Evolutionary conservation across 2,329 filamentous ascomycete species (phyloP).

Genomic region (Colletotrichum gloeosporioides): DNA sequence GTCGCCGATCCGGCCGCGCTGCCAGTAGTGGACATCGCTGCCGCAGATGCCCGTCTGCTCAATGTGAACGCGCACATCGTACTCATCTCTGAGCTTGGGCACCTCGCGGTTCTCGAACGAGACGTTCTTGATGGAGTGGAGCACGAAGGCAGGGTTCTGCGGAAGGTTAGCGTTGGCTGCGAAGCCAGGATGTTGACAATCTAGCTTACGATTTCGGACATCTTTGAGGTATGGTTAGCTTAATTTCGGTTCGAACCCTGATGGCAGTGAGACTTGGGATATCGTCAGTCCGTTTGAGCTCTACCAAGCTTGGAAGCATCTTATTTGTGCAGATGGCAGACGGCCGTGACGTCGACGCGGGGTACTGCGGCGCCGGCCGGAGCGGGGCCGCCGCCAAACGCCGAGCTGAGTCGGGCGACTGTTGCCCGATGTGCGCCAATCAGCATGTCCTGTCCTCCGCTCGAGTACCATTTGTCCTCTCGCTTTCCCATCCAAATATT

Average conservation of each 20-base stretch:
- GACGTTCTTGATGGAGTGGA: conserved; percentile 48
- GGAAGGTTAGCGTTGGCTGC: not conserved
- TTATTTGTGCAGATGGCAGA: not conserved
- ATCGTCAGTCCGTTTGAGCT: not conserved
- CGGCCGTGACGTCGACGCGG: conserved; percentile 10
- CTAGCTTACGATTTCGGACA: not conserved
- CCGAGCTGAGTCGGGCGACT: conserved; percentile 3
- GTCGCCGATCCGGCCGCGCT: conserved; percentile 51
- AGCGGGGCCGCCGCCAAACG: conserved; percentile 9
- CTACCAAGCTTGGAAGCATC: not conserved
- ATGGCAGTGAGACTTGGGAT: not conserved
- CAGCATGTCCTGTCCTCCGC: not conserved
- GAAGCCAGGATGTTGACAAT: not conserved
- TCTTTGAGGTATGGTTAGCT: not conserved
- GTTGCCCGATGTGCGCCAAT: not conserved
- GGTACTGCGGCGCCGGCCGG: conserved; percentile 9
- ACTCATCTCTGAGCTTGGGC: conserved; percentile 41
- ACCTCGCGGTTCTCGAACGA: conserved; percentile 48
- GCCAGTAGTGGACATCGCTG: conserved; percentile 52
- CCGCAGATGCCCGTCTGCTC: conserved; percentile 54
- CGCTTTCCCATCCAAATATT: not conserved
- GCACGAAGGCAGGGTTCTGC: conserved; percentile 52
- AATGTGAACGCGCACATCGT: conserved; percentile 49
- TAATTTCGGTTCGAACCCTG: not conserved
- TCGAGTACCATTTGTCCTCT: too few species aligned